phyloP scores from a whole-genome alignment of 1,284 basidiomycete genomes.

The Schizopora paradoxa region DNA sequence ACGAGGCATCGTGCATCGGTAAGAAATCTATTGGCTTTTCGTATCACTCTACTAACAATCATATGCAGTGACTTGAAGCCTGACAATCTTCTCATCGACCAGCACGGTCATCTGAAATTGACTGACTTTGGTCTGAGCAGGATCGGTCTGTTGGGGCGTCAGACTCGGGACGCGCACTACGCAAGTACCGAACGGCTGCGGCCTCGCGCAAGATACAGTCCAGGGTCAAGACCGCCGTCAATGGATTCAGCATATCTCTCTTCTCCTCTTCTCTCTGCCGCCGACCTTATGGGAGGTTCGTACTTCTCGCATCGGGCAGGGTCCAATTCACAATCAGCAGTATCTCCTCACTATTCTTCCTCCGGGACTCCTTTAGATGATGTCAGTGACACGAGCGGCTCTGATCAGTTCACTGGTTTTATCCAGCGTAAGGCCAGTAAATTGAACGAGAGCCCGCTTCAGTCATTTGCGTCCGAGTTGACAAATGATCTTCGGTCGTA shows the following conservation, averaged over 20 bases:
- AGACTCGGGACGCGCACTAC: conserved; percentile 77
- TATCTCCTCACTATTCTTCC: conserved; percentile 54
- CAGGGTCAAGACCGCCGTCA: conserved; percentile 71
- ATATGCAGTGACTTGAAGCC: conserved; percentile 88
- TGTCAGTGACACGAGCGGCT: conserved; percentile 79
- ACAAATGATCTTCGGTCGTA: conserved; percentile 74
- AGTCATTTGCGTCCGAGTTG: conserved; percentile 76
- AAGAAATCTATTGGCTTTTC: conserved; percentile 28
- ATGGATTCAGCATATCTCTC: conserved; percentile 78
- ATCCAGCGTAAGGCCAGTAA: conserved; percentile 44
- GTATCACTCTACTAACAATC: background rate
- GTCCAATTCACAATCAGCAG: conserved; percentile 49
- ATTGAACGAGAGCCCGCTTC: conserved; percentile 67
- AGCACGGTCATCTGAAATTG: conserved; percentile 92
- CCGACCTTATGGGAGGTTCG: conserved; percentile 58
- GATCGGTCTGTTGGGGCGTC: conserved; percentile 94
- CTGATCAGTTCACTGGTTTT: conserved; percentile 64
- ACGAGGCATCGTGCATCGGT: conserved; percentile 96
- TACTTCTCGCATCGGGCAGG: conserved; percentile 66
- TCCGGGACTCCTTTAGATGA: conserved; percentile 63
- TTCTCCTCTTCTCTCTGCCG: conserved; percentile 61
- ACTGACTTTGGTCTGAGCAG: conserved; percentile 98
- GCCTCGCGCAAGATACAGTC: conserved; percentile 54
- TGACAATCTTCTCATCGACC: conserved; percentile 95
- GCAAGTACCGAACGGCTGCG: conserved; percentile 35